phyloP scores from a whole-genome alignment of 352 stramenopile genomes.

The Globisporangium camurandrum region DNA sequence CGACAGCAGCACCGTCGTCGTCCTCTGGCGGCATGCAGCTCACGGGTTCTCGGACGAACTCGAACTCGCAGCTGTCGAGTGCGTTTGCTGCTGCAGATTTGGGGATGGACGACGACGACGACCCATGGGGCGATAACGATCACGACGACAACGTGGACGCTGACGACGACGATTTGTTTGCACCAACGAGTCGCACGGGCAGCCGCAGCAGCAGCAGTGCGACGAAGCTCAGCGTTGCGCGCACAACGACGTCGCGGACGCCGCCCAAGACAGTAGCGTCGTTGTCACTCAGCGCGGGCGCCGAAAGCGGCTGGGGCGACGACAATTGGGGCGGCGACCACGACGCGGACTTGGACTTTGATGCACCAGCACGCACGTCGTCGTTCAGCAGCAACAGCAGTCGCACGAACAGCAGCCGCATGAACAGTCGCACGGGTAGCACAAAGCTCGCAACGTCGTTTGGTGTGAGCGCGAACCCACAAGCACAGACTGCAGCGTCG shows the following conservation, averaged over 20 bases:
- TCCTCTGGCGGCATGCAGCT: constrained; percentile 10
- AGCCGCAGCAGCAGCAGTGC: constrained; percentile 7
- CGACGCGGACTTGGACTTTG: constrained; percentile 27
- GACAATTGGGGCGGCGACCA: constrained; percentile 63
- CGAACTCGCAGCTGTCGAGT: constrained; percentile 16
- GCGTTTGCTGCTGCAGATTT: constrained; percentile 41
- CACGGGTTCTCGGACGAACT: constrained; percentile 5
- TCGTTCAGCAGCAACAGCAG: background rate
- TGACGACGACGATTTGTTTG: constrained; percentile 19
- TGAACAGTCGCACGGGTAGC: background rate
- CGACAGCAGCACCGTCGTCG: background rate
- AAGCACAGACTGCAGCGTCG: background rate
- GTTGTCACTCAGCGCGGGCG: constrained; percentile 17
- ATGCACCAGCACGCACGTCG: background rate
- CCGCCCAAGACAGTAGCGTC: constrained; percentile 10
- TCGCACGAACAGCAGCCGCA: background rate
- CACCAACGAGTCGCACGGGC: constrained; percentile 13
- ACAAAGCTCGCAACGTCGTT: constrained; percentile 1
- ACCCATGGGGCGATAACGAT: constrained; percentile 51
- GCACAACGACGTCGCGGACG: constrained; percentile 12
- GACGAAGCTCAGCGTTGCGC: constrained; percentile 49
- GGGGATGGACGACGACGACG: constrained; percentile 39
- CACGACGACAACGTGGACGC: constrained; percentile 43
- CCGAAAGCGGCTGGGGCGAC: constrained; percentile 41
- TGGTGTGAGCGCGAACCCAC: background rate